Conservation (phyloP, 108 stramenopile species). For the Cylindrotheca fusiformis region DNA sequence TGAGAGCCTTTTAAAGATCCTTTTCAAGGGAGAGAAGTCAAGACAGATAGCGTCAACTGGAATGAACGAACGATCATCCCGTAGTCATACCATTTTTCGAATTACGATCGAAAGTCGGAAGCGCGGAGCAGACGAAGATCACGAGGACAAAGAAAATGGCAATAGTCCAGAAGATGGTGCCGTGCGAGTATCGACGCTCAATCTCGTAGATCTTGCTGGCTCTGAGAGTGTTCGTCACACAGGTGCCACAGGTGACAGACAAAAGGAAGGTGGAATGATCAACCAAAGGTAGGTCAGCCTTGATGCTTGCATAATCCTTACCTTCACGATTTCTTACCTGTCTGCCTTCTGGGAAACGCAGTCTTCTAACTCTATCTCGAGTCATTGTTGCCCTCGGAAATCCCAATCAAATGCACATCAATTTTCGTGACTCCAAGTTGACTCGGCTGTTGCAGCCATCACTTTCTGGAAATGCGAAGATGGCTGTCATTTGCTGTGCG, state of each 20-base stretch:
- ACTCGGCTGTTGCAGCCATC: conserved; percentile 98
- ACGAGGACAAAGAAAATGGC: conserved; percentile 17
- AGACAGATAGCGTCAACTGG: conserved; percentile 88
- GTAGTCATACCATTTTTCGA: conserved; percentile 96
- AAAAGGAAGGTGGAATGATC: conserved; percentile 98
- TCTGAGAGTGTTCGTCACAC: conserved; percentile 92
- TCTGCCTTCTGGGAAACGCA: conserved; percentile 43
- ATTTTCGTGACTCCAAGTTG: conserved; percentile 98
- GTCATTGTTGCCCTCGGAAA: conserved; percentile 97
- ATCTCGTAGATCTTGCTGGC: conserved; percentile 89
- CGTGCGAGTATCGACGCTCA: conserved; percentile 78
- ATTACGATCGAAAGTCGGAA: conserved; percentile 90
- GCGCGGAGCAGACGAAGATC: conserved; percentile 27
- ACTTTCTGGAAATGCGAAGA: conserved; percentile 81
- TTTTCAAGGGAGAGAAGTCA: conserved; percentile 86
- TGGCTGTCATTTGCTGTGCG: conserved; percentile 85
- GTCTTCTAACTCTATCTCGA: conserved; percentile 96
- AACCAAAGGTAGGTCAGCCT: conserved; percentile 69
- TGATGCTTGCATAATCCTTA: neutral
- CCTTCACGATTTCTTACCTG: conserved; percentile 2
- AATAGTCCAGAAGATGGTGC: conserved; percentile 45
- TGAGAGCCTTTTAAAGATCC: conserved; percentile 63
- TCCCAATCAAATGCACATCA: conserved; percentile 92
- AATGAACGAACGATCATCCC: conserved; percentile 96
- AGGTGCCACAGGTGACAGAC: conserved; percentile 92